Base-by-base conservation (phyloP, 1,284 basidiomycete genomes). In the Ceratobasidium sp. region DNA sequence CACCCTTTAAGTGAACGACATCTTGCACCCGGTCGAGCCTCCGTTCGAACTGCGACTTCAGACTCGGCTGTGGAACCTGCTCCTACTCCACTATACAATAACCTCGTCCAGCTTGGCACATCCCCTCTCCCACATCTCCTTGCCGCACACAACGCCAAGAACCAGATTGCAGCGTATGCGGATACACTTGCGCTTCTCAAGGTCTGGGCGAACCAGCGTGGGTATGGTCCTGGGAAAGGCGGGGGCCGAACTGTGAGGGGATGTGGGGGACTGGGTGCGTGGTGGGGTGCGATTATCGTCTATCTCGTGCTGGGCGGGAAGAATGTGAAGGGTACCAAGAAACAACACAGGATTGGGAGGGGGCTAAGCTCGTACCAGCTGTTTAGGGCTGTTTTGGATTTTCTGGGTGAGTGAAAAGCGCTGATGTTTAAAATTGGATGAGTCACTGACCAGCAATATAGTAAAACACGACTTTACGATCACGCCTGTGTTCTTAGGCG, bases 181-280 rank as follows among this genome's bases (percentile, higher is more conserved):
- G 92, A 96, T 75, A 94, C 94, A 7, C 83, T 95, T 22, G 85
- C 91, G 0, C 84, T 98, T 11, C 88, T 98, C 72, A 88, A 94
- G 24, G 88, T 97, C 22, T 98, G 96, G 97, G 93, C 94, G 0
- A 91, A 91, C 72, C 93, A 96, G 80, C 87, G 96, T 24, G 95
- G 94, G 0, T 94, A 94, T 77, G 86, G 88, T 1, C 84, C 84
- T 31, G 64, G 87, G 88, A 4, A 61, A 3, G 65, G 74, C 14
- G 27, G 13, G 11, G 51, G 39, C 22, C 80, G 88, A 74, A 91
- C 90, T 77, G 84, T 92, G 0, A 84, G 86, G 48, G 93, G 92
- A 0, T 90, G 90, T 77, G 90, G 88, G 79, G 87, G 84, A 62
- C 86, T 84, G 53, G 92, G 91, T 0, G 83, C 86, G 53, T 93